Conservation (phyloP, 306 rosid genomes). For the Dryas alaskensis region DNA sequence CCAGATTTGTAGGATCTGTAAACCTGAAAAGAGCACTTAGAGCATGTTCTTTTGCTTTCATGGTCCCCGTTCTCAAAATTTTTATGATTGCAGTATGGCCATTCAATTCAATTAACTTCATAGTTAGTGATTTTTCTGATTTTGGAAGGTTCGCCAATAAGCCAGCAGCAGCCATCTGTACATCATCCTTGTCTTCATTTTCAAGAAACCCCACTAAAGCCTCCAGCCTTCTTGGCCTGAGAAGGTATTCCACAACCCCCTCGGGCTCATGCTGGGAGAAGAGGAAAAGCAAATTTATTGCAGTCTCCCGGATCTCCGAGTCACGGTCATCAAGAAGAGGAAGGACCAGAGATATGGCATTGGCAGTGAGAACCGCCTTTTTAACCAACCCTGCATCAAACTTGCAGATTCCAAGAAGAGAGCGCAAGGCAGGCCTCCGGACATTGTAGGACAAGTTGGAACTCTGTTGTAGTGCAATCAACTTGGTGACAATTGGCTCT, state of each 20-base stretch:
- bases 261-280: constrained; percentile 82
- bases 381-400: constrained; percentile 66
- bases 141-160: constrained; percentile 75
- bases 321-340: constrained; percentile 74
- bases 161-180: constrained; percentile 84
- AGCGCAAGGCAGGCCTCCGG: constrained; percentile 56
- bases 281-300: constrained; percentile 63
- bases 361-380: constrained; percentile 63
- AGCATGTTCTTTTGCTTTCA: constrained; percentile 79
- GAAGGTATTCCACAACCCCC: constrained; percentile 79
- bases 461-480: constrained; percentile 51
- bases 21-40: constrained; percentile 88
- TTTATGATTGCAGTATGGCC: constrained; percentile 68
- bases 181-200: constrained; percentile 52
- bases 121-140: constrained; percentile 59
- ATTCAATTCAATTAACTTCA: constrained; percentile 54
- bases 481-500: constrained; percentile 53
- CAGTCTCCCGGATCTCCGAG: constrained; percentile 57
- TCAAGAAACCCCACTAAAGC: constrained; percentile 79
- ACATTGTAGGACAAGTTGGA: constrained; percentile 40
- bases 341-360: constrained; percentile 64
- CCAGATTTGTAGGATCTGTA: constrained; percentile 66
- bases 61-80: constrained; percentile 55
- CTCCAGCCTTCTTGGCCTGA: constrained; percentile 83
- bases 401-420: constrained; percentile 78